phyloP scores from a whole-genome alignment of 306 rosid genomes.

The Cucumis hystrix region DNA sequence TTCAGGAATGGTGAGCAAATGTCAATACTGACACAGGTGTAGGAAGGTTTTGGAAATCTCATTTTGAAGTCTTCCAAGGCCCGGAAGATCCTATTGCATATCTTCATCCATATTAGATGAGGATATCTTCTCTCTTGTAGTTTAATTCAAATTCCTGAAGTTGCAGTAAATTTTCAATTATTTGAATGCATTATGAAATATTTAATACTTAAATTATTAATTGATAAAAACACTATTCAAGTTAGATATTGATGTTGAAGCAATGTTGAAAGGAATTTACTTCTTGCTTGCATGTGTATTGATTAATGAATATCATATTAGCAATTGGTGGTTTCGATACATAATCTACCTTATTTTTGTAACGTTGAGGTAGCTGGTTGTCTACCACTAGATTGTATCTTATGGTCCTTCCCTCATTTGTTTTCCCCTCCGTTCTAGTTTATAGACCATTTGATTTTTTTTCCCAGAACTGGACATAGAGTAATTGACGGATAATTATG shows the following conservation, averaged over 20 bases:
- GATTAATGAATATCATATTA: neutral
- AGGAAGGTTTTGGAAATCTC: neutral
- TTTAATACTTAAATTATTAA: neutral
- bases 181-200: neutral
- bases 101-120: neutral
- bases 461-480: neutral
- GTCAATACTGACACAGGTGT: neutral
- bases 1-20: neutral
- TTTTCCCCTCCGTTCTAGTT: neutral
- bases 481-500: neutral
- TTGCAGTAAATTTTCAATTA: neutral
- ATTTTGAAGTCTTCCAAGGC: neutral
- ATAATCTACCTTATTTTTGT: neutral
- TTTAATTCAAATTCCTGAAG: neutral
- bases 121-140: neutral
- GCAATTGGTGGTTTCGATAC: neutral
- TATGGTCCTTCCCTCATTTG: neutral
- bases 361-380: neutral
- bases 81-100: neutral
- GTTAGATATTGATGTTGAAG: neutral
- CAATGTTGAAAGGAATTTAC: neutral
- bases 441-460: neutral
- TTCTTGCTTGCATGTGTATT: neutral
- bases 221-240: neutral
- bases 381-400: neutral